A percentile compares a stretch with the other conserved stretches of the same genome.
Conservation (phyloP, 2,329 filamentous ascomycete genomes). For the Esteya vermicola region DNA sequence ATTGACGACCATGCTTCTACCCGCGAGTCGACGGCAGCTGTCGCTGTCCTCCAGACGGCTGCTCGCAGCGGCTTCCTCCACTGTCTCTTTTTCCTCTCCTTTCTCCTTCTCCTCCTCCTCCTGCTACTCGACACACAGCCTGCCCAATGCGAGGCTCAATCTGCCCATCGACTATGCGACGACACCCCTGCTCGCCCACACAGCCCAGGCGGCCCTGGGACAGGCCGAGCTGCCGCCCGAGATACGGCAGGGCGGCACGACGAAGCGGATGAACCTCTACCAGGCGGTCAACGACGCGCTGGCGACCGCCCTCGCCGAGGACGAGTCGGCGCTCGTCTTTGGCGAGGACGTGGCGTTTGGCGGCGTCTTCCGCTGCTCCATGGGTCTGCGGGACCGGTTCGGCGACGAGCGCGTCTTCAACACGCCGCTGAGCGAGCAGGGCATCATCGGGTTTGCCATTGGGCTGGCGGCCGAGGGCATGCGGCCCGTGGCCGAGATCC, state of each 20-base stretch:
- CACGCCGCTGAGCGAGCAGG: conserved; percentile 86
- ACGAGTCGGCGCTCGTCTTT: conserved; percentile 80
- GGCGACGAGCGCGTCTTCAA: conserved; percentile 89
- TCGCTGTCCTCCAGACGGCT: too few species aligned
- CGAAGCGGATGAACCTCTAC: conserved; percentile 84
- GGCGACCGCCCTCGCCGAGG: conserved; percentile 63
- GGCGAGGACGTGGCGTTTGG: conserved; percentile 96
- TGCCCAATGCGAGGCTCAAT: conserved; percentile 57
- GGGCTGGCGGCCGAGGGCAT: conserved; percentile 83
- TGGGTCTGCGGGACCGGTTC: conserved; percentile 78
- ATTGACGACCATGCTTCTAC: too few species aligned
- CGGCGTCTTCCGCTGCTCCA: conserved; percentile 88
- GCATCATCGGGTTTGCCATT: conserved; percentile 86
- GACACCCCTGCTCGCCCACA: conserved; percentile 70
- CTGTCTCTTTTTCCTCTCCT: too few species aligned
- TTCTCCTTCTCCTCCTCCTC: too few species aligned
- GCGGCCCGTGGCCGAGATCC: conserved; percentile 85
- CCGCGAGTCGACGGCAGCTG: too few species aligned
- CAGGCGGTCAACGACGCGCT: conserved; percentile 88
- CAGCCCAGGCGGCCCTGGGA: conserved; percentile 53
- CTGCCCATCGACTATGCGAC: conserved; percentile 75
- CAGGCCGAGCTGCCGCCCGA: conserved; percentile 58
- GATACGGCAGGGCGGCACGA: conserved; percentile 47
- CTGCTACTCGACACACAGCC: conserved; percentile 36
- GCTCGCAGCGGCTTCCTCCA: neutral